Base-by-base conservation (phyloP, 2,329 filamentous ascomycete species). In the Coniochaeta hoffmannii region DNA sequence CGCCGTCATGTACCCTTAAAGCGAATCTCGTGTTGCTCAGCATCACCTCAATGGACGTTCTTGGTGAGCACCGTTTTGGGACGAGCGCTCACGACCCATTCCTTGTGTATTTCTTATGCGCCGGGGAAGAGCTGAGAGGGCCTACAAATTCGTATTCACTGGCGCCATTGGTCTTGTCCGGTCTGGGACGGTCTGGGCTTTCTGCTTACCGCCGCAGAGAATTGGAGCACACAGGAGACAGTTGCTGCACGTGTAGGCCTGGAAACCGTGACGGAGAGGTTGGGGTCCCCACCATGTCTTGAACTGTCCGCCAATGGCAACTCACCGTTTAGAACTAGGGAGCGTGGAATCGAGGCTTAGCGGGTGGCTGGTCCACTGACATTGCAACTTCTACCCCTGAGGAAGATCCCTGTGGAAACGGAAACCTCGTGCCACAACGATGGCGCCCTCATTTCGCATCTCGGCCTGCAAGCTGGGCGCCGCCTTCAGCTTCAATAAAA, bases 371-470 rank as follows among this genome's bases (percentile, higher is more conserved):
- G 41, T 46, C 41, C 41, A 46, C 22, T 46, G 7, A n/a, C 22
- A 46, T 28, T n/a, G 22, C 24, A 28, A 4, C 4, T 26, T 12
- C 12, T 46, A 28, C 41, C 41, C 41, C 24, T 46, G 24, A 19
- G 19, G 49, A 34, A 31, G 49, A 51, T 51, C 49, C 49, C 49
- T 51, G 49, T 32, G 49, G 49, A 51, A 51, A 51, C 49, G 49
- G 31, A 34, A 51, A 51, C 49, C 17, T 31, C 28, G 28, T 51
- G 49, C 49, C 28, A 34, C 31, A 51, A 34, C 49, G 17, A 51
- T 46, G 41, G 41, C 36, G 36, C 41, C 41, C 41, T 46, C 41
- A 46, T 46, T 22, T 46, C 24, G 3, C 22, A 17, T 17, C 36
- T 19, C 36, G 6, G 11, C 15, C 15, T 11, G 17, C 11, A 14